Evolutionary conservation across 805 yeast species (phyloP), one percentile per base, ranked within the genome.

Genomic region (Saccharomycopsis sp.): DNA sequence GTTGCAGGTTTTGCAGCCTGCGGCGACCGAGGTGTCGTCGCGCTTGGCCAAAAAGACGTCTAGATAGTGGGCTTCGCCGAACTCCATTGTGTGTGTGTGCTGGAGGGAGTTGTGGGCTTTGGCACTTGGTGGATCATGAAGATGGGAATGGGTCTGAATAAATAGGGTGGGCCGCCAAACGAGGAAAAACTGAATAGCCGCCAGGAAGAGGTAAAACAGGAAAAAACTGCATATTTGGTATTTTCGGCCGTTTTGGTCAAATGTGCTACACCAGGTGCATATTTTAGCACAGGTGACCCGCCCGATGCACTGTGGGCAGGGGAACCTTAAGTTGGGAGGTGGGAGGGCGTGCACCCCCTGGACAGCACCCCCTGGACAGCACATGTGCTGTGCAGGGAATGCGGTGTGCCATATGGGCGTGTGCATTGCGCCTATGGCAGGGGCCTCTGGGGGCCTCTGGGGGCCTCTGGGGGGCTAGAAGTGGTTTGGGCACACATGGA

Each of bases 21-120:
- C 12, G 34, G 37, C 24, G 16, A 29, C 18, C 8, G 53, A 51
- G 8, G n/a, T n/a, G 29, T 5, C 5, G 21, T 48, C 51, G 21
- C 56, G 47, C 40, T 53, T 53, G n/a, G 24, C 8, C 41, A 57
- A 48, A 21, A 57, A 52, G 3, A 56, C 29, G n/a, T 23, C 23
- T 34, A 56, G 46, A 20, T 56, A 52, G 15, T 56, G 37, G 5
- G n/a, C 15, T 50, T 55, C 57, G 15, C 48, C 47, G 23, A 34
- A 44, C 21, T 44, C 48, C 48, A 44, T 44, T 29, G 37, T 29
- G 37, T 29, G 37, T 29, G 37, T 29, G 37, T 29, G 12, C 12
- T 29, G 37, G n/a, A n/a, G n/a, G n/a, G n/a, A n/a, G n/a, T n/a
- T n/a, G n/a, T n/a, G n/a, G n/a, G n/a, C n/a, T n/a, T n/a, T n/a